Evolutionary conservation across 2,329 filamentous ascomycete genomes (phyloP), one percentile per base, ranked within the genome.

Genomic region (Monosporascus sp.): DNA sequence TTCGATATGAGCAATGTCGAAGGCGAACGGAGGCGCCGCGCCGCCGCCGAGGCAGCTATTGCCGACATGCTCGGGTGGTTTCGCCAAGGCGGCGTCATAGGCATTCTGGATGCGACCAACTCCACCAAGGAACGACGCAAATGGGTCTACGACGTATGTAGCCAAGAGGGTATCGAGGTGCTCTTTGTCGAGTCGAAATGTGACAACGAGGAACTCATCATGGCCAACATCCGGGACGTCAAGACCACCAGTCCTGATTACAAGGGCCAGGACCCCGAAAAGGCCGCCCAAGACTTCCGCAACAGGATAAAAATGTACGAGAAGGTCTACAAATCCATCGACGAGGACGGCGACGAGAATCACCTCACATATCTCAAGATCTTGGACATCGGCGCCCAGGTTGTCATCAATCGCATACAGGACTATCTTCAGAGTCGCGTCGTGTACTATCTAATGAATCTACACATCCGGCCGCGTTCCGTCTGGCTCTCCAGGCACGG

Each of bases 231-330:
- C 61, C 85, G 92, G 60, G 92, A 97, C 68, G 94, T 99, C 66
- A 99, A 99, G 79, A 93, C 91, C 2, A 96, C 91, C 26, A 96
- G 90, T 53, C 94, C 94, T 2, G 94, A 99, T 73, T 99, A 99
- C 70, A 78, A 85, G 54, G 94, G 92, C 52, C 91, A 96, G 70
- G 94, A 99, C 68, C 94, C 94, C 1, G 94, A 99, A 70, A 78
- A 84, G 55, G 94, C 94, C 3, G 94, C 92, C 11, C 81, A 85
- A 53, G 94, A 99, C 71, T 99, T 99, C 74, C 86, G 91, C 58
- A 88, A 95, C 66, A 87, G 94, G 58, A 99, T 99, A 67, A 85
- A 88, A 65, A 96, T 97, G 72, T 99, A 99, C 72, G 94, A 99
- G 72, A 94, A 94, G 72, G 89, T 95, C 28, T 99, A 99, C 72